phyloP scores from a whole-genome alignment of 345 rosid species.

The Triadica sebifera region DNA sequence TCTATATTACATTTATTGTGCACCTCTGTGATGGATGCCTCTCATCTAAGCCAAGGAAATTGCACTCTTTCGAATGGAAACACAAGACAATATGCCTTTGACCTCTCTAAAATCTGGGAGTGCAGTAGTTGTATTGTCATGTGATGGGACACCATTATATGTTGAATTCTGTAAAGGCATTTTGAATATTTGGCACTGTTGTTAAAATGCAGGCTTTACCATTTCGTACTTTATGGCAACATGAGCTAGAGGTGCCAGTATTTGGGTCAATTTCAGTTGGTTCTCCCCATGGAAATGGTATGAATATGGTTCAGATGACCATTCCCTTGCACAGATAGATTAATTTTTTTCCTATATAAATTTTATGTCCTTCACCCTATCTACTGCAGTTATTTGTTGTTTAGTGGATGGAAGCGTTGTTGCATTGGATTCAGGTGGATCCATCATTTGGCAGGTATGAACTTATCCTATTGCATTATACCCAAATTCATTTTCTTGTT shows the following conservation, averaged over 20 bases:
- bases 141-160: not conserved
- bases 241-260: constrained; percentile 70
- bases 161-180: not conserved
- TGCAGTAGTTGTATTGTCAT: too few relatives aligned
- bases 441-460: constrained; percentile 74
- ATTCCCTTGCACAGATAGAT: not conserved
- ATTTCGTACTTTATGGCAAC: constrained; percentile 63
- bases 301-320: not conserved
- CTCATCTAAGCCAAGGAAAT: not conserved
- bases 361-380: not conserved
- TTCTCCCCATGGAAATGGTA: constrained; percentile 53
- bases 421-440: constrained; percentile 56
- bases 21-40: not conserved
- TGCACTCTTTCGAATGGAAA: too few relatives aligned
- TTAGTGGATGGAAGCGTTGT: constrained; percentile 81
- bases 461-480: constrained; percentile 1
- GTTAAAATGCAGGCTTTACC: constrained; percentile 55
- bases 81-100: too few relatives aligned
- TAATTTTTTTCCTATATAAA: constrained; percentile 1
- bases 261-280: constrained; percentile 73
- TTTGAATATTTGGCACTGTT: constrained; percentile 4
- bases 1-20: not conserved
- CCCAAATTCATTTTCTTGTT: not conserved
- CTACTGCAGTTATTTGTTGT: constrained; percentile 77
- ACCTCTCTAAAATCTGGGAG: too few relatives aligned